Conservation (phyloP, 1,284 basidiomycete genomes). For the Irpex sp. region DNA sequence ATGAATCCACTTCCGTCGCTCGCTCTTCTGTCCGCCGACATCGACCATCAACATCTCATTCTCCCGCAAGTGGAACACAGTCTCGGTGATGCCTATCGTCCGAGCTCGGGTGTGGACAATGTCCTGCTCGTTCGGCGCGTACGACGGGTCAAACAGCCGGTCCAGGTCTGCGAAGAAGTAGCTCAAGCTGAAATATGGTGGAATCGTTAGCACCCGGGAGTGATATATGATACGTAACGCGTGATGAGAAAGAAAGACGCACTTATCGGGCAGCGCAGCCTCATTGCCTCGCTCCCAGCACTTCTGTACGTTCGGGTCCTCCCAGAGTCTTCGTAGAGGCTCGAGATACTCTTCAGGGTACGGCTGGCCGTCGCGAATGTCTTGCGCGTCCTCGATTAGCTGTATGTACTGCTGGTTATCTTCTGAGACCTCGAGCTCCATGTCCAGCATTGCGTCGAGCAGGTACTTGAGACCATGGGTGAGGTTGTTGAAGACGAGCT, state of each 20-base stretch:
- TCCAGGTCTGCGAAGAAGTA: conserved; percentile 81
- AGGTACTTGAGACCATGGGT: conserved; percentile 81
- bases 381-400: conserved; percentile 65
- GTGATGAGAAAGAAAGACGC: not conserved
- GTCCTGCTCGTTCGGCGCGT: conserved; percentile 76
- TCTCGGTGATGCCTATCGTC: conserved; percentile 95
- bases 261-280: conserved; percentile 89
- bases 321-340: conserved; percentile 76
- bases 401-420: conserved; percentile 54
- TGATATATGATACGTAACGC: not conserved
- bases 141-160: conserved; percentile 73
- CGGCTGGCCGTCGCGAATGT: conserved; percentile 76
- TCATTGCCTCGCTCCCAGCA: conserved; percentile 80
- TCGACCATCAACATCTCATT: conserved; percentile 87
- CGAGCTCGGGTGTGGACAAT: conserved; percentile 85
- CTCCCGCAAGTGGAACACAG: conserved; percentile 72
- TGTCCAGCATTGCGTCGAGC: conserved; percentile 87
- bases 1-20: conserved; percentile 87
- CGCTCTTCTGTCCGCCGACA: conserved; percentile 88
- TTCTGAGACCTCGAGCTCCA: conserved; percentile 69
- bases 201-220: conserved; percentile 10
- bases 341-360: conserved; percentile 67
- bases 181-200: conserved; percentile 37
- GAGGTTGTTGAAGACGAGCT: conserved; percentile 90
- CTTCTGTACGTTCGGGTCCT: conserved; percentile 70